A percentile compares a stretch with the other conserved stretches of the same genome.
phyloP scores from a whole-genome alignment of 2,329 filamentous ascomycete species.

The Verticillium nubilum region DNA sequence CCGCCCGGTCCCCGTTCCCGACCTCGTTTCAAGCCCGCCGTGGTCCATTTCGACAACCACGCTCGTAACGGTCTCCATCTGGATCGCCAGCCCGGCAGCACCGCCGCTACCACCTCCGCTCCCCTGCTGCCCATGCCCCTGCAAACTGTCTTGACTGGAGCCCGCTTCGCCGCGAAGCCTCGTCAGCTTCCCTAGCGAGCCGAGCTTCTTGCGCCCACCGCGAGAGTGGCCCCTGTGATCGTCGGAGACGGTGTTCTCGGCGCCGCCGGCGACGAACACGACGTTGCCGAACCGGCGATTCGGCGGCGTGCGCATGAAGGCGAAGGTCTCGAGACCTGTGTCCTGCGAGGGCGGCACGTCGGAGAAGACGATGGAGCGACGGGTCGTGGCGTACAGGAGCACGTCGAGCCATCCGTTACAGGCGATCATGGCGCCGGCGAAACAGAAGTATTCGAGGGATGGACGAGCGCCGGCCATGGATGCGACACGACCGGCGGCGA shows the following conservation, averaged over 20 bases:
- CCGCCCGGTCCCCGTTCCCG: neutral
- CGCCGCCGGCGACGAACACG: slow-evolving; percentile 24
- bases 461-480: slow-evolving; percentile 51
- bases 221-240: neutral
- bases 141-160: neutral
- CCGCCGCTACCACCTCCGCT: neutral
- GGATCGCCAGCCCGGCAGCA: slow-evolving; percentile 23
- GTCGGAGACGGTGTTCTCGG: neutral
- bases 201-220: slow-evolving; percentile 6
- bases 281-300: slow-evolving; percentile 35
- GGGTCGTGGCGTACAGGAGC: slow-evolving; percentile 45
- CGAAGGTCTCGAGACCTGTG: slow-evolving; percentile 45
- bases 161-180: slow-evolving; percentile 1
- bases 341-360: slow-evolving; percentile 33
- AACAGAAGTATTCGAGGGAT: slow-evolving; percentile 49
- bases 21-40: neutral
- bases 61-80: slow-evolving; percentile 37
- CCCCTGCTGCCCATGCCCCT: neutral
- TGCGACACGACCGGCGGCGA: slow-evolving; percentile 59
- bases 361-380: slow-evolving; percentile 46
- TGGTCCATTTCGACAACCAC: slow-evolving; percentile 30
- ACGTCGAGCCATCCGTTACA: slow-evolving; percentile 52
- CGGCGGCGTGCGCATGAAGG: slow-evolving; percentile 36
- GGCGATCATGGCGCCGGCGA: slow-evolving; percentile 54
- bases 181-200: slow-evolving; percentile 4